Conservation (phyloP, 1,284 basidiomycete species). For the Moniliella sp. region DNA sequence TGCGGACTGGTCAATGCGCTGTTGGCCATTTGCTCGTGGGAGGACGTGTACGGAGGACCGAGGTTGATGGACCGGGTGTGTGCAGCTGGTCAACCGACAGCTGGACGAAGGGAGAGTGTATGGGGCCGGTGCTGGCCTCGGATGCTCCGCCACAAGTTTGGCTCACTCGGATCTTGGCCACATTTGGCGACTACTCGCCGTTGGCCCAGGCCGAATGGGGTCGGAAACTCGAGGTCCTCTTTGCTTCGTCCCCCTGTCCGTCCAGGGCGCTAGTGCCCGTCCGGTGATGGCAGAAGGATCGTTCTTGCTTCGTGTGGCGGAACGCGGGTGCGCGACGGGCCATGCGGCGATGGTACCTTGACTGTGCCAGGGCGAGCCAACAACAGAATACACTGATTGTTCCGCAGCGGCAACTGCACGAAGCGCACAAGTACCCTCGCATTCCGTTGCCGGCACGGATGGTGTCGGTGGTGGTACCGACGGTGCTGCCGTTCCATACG, state of each 20-base stretch:
- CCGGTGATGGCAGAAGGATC: too few relatives aligned
- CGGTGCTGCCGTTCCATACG: conserved; percentile 44
- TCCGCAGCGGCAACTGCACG: too few relatives aligned
- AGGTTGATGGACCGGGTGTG: conserved; percentile 41
- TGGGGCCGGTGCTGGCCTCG: too few relatives aligned
- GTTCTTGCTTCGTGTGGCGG: conserved; percentile 42
- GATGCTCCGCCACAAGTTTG: too few relatives aligned
- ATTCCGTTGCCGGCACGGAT: conserved; percentile 35
- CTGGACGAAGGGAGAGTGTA: conserved; percentile 37
- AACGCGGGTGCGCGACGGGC: conserved; percentile 40
- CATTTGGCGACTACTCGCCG: too few relatives aligned
- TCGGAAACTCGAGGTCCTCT: too few relatives aligned
- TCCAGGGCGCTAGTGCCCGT: too few relatives aligned
- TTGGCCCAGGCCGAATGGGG: too few relatives aligned
- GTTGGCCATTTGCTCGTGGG: conserved; percentile 44
- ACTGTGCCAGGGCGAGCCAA: too few relatives aligned
- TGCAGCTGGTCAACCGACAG: conserved; percentile 39
- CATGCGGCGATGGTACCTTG: conserved; percentile 42
- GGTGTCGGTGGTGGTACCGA: conserved; percentile 38
- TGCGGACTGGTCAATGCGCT: conserved; percentile 43
- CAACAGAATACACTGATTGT: too few relatives aligned
- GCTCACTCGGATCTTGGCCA: too few relatives aligned
- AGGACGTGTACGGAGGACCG: conserved; percentile 33
- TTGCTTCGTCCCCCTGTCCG: too few relatives aligned
- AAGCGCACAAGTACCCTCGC: conserved; percentile 34